A percentile compares a stretch with the other conserved stretches of the same genome.
phyloP scores from a whole-genome alignment of 768 basidiomycete genomes.

The Hericium rajendrae region DNA sequence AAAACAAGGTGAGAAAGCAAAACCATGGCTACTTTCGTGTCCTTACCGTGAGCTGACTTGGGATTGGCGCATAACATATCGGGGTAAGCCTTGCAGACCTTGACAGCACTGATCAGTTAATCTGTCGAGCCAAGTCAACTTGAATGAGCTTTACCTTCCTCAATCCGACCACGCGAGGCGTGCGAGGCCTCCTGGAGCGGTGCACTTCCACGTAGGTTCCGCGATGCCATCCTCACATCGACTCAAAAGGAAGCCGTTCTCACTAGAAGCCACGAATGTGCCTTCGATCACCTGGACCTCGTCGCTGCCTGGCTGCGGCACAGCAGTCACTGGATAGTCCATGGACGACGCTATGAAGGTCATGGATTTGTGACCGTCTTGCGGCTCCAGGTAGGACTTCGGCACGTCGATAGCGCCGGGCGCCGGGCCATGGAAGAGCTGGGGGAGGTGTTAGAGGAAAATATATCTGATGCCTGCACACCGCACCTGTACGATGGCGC shows the following conservation, averaged over 20 bases:
- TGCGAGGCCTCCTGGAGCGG: constrained; percentile 26
- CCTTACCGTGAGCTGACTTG: no score
- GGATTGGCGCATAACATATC: no score
- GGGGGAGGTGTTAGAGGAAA: neutral
- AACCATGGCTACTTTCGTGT: no score
- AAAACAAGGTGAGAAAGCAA: no score
- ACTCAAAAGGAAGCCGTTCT: constrained; percentile 41
- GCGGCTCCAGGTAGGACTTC: neutral
- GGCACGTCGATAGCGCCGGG: neutral
- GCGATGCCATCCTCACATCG: constrained; percentile 11
- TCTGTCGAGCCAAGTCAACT: no score
- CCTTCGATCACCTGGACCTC: constrained; percentile 16
- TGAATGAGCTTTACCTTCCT: neutral
- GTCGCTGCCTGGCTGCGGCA: neutral
- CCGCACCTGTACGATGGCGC: constrained; percentile 43
- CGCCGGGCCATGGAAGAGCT: neutral
- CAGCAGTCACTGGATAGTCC: neutral
- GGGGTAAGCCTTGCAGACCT: no score
- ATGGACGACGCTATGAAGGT: neutral
- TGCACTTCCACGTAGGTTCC: constrained; percentile 33
- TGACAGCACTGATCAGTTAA: no score
- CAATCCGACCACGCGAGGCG: constrained; percentile 17
- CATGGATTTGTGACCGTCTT: neutral
- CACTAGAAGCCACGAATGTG: constrained; percentile 39
- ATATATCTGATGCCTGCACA: neutral